Evolutionary conservation across 1,139 yeast genomes (phyloP), one percentile per base, ranked within the genome.

Genomic region (Diutina scorzettiae): DNA sequence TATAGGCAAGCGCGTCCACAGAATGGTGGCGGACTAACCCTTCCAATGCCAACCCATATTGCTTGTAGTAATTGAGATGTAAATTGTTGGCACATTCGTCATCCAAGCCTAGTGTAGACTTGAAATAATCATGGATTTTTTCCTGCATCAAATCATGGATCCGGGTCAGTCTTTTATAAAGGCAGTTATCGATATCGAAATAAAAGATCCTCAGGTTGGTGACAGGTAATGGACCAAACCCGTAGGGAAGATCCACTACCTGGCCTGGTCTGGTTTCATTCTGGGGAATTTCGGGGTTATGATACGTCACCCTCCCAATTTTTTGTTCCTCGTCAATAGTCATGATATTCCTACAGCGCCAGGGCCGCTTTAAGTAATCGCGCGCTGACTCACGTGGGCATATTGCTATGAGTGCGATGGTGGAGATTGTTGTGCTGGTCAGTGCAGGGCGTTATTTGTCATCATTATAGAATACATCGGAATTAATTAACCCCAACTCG

Each of bases 141-240:
- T 72, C 77, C 53, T 82, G 94, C 96, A 89, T 91, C 63, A 85
- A 58, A 50, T 83, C 93, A 53, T 83, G 94, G 50, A 91, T 83
- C 56, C 69, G 67, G 30, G 85, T 76, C 1, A 86, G 76, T 49
- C 87, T 66, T 43, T 73, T 71, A 59, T 91, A 91, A 37, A 91
- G 70, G 53, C 95, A 85, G 59, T 91, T 91, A 61, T 91, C 97
- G 43, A 89, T 85, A 57, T 89, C 98, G 53, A 89, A 91, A 59
- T 77, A 86, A 61, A 89, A 83, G 37, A 85, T 81, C 45, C 57
- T 59, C 43, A 62, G 62, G 51, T 63, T 63, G 19, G 57, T 53
- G 8, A 52, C 43, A 0, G 73, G 72, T 5, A 68, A 47, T 1
- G 78, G 76, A 1, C 76, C 78, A 46, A 57, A 60, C 3, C 74